These are phyloP conservation scores for Ambrosia hybrid DNA, from an alignment of 140 eudicot species.

Conservation along the genomic window DNA sequence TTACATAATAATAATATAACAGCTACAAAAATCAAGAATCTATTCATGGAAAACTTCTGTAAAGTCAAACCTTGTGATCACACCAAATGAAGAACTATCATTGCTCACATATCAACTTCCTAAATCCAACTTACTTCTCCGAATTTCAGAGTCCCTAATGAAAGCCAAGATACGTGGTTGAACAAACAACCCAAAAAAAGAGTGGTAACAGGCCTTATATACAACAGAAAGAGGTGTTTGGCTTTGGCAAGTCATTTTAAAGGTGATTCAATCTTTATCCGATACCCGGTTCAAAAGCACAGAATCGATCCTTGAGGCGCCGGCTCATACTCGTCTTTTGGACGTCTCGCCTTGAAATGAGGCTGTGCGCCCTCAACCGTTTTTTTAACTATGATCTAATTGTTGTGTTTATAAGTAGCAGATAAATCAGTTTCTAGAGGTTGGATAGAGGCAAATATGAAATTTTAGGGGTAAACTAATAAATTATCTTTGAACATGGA, in stretches of 20 bases:
- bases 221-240: constrained; percentile 1
- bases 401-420: too few species aligned
- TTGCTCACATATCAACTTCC: background rate
- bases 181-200: constrained; percentile 5
- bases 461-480: background rate
- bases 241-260: background rate
- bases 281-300: too few species aligned
- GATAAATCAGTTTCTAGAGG: too few species aligned
- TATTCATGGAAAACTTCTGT: background rate
- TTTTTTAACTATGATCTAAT: too few species aligned
- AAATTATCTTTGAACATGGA: background rate
- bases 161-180: constrained; percentile 9
- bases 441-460: too few species aligned
- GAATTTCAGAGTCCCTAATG: background rate
- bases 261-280: too few species aligned
- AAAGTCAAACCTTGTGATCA: background rate
- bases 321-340: too few species aligned
- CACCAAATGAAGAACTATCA: background rate
- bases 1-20: too few species aligned
- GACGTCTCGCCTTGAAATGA: too few species aligned
- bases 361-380: too few species aligned
- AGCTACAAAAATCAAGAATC: too few species aligned
- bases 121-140: background rate
- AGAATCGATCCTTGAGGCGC: too few species aligned
- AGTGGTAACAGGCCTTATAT: constrained; percentile 1